Percentiles rank a stretch among this genome's conserved stretches.
These are phyloP conservation scores for Chaetothyriales sp. DNA, from an alignment of 2,329 filamentous ascomycete genomes.

Conservation along the genomic window DNA sequence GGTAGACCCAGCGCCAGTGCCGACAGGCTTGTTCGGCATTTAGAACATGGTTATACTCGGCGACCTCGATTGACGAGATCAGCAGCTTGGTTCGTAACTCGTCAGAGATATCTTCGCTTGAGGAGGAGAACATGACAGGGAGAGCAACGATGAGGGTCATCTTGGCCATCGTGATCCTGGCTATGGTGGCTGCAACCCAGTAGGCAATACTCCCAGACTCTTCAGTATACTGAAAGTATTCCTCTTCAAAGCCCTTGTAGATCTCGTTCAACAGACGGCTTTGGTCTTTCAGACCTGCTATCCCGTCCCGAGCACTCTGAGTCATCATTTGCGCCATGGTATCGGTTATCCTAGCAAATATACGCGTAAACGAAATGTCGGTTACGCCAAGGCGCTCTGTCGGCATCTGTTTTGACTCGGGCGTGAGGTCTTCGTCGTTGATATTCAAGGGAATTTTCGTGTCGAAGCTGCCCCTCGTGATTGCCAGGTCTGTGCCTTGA, in stretches of 20 bases:
- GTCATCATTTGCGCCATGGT: conserved; percentile 26
- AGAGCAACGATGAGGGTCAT: conserved; percentile 66
- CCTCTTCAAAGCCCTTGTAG: conserved; percentile 30
- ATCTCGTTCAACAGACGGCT: conserved; percentile 34
- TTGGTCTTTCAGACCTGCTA: conserved; percentile 29
- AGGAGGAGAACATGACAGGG: conserved; percentile 38
- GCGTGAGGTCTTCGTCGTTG: conserved; percentile 34
- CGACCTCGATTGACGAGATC: conserved; percentile 27
- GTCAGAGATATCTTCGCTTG: conserved; percentile 23
- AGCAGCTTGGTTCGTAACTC: conserved; percentile 26
- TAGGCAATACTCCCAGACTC: conserved; percentile 33
- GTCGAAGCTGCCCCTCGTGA: conserved; percentile 44
- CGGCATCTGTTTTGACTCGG: conserved; percentile 36
- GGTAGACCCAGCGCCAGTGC: conserved; percentile 46
- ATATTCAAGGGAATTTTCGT: conserved; percentile 39
- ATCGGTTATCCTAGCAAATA: conserved; percentile 26
- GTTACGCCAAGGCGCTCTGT: conserved; percentile 38
- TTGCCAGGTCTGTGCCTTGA: conserved; percentile 48
- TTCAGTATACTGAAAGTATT: conserved; percentile 30
- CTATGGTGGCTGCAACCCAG: conserved; percentile 55
- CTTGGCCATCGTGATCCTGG: conserved; percentile 60
- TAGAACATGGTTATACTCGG: conserved; percentile 40
- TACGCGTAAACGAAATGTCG: conserved; percentile 35
- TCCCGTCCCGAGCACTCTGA: conserved; percentile 21
- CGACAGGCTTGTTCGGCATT: conserved; percentile 36